Evolutionary conservation across 129 eudicot genomes (phyloP), one percentile per base, ranked within the genome.

Genomic region (Solidago caesia): DNA sequence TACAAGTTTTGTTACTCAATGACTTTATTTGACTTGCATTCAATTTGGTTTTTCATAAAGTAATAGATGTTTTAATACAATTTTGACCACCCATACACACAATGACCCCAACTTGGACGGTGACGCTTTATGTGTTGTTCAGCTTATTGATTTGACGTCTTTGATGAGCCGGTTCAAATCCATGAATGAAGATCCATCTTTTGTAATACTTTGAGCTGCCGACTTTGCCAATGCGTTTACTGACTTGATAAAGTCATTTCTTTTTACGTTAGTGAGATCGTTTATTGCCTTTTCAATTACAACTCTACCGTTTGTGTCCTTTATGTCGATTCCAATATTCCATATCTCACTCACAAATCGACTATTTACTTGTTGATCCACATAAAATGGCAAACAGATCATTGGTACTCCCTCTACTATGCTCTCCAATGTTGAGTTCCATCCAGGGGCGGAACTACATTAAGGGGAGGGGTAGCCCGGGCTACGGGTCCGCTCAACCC

Each of bases 341-440:
- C 88, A 84, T 7, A 84, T 85, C 53, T 84, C 83, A 4, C 75
- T 68, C 15, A 81, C 88, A 69, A 81, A 84, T 68, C 92, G 69
- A 59, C 92, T 87, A 7, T 61, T 87, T 33, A 87, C 79, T 10
- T 73, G 87, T 52, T 87, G 92, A 59, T 87, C 92, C 7, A 57
- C 77, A n/a, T 79, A 13, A 21, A 56, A 60, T 1, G 91, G 88
- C 91, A 86, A 87, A 65, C 84, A 84, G n/a, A 81, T 44, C 91
- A 87, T 87, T 7, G 88, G 91, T 13, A 87, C 86, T 5, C 86
- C 84, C 8, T 73, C 88, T 44, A 46, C 69, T 25, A 87, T 69
- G 75, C 92, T 84, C 82, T 87, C 92, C 21, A 84, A 12, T 0
- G 92, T 87, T 41, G 87, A 82, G 80, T 87, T 87, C 92, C 89